A percentile compares a stretch with the other conserved stretches of the same genome.
phyloP scores from a whole-genome alignment of 1,139 yeast species.

The Casaregolazyma lundiana region DNA sequence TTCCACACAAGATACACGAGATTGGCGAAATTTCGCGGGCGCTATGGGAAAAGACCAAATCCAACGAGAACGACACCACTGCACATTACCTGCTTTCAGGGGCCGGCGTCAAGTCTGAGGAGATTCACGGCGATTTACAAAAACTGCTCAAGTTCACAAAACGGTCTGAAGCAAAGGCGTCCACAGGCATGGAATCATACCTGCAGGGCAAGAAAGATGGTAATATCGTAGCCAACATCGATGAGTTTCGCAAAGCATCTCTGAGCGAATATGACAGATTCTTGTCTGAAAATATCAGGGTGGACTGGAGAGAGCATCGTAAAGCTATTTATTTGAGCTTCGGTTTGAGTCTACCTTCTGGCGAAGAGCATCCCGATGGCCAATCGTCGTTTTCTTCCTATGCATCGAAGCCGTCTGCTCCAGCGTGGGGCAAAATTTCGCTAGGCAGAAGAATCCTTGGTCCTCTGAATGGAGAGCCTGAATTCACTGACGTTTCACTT shows the following conservation, averaged over 20 bases:
- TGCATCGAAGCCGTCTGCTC: constrained; percentile 1
- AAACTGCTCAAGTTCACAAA: constrained; percentile 27
- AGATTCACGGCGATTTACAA: constrained; percentile 60
- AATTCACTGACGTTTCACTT: constrained; percentile 32
- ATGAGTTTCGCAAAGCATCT: constrained; percentile 68
- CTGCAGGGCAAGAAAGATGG: constrained; percentile 73
- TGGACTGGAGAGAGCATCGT: constrained; percentile 81
- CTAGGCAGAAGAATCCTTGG: constrained; percentile 36
- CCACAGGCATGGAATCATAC: constrained; percentile 28
- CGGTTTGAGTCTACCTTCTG: constrained; percentile 38
- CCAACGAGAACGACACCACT: constrained; percentile 55
- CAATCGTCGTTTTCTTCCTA: background rate
- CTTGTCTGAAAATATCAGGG: constrained; percentile 63
- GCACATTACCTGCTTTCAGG: constrained; percentile 91
- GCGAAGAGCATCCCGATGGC: constrained; percentile 4
- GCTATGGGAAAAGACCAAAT: constrained; percentile 46
- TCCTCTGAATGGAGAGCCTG: constrained; percentile 30
- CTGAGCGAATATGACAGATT: constrained; percentile 79
- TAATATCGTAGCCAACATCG: constrained; percentile 76
- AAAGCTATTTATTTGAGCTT: constrained; percentile 66
- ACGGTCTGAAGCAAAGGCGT: constrained; percentile 27
- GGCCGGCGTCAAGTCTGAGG: constrained; percentile 85
- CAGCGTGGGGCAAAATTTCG: constrained; percentile 31
- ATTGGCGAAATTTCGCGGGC: constrained; percentile 65
- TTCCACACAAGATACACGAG: constrained; percentile 72